Evolutionary conservation across 2,329 filamentous ascomycete genomes (phyloP), one percentile per base, ranked within the genome.

Genomic region (Pseudopithomyces maydicus): DNA sequence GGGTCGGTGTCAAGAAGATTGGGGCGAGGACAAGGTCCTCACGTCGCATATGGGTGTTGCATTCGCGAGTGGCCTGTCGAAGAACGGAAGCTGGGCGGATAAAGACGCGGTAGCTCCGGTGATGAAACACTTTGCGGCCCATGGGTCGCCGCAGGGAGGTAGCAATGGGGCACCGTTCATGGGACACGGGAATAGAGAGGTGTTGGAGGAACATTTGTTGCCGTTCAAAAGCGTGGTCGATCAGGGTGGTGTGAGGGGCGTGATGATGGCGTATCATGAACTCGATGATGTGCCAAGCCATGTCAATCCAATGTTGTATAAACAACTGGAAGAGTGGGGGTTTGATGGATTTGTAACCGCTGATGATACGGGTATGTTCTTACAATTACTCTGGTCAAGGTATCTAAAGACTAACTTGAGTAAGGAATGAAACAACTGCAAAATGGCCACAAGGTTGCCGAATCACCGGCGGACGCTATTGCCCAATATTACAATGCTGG

Each of bases 211-310:
- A 54, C 74, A 80, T 48, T 61, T 80, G 5, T 68, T 74, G 8
- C 78, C 79, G 3, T 81, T 80, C 61, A 79, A 78, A 61, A 77
- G 77, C 11, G 77, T 72, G 2, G 68, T 80, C 12, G 74, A 80
- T 44, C 65, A 79, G 11, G 79, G 78, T 7, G 77, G 77, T 26
- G 78, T 72, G 0, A 71, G 70, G 51, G 79, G 78, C 1, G 75
- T 80, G 5, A 78, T 80, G 77, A 81, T 80, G 79, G 76, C 75
- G 10, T 79, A 78, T 57, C 78, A 75, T 47, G 78, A 80, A 52
- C 64, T 79, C 29, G 78, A 79, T 42, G 76, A 75, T 53, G 70
- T 79, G 22, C 78, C 77, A 1, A 72, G 73, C 11, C 74, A 77
- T 36, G 72, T 80, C 0, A 71, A 76, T 49, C 77, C 78, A 1